These are phyloP conservation scores for Elsinoe necatrix DNA, from an alignment of 2,329 filamentous ascomycete genomes.

Conservation along the genomic window DNA sequence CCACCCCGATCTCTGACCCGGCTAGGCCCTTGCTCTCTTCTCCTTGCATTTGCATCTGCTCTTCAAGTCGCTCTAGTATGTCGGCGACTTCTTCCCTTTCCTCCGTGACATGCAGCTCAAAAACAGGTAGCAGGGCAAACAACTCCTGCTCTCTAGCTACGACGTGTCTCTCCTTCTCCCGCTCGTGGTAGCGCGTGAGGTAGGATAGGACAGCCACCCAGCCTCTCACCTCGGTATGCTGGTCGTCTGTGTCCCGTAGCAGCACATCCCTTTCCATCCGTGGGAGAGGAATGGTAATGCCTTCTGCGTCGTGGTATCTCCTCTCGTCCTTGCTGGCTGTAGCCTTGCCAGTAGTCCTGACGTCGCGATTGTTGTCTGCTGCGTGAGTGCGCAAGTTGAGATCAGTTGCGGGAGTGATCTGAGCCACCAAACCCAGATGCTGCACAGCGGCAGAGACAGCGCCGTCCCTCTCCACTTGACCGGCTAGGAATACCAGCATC, in stretches of 20 bases:
- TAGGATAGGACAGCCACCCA: slow-evolving; percentile 28
- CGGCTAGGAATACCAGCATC: slow-evolving; percentile 32
- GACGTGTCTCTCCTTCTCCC: not conserved
- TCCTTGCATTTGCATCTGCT: not conserved
- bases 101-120: not conserved
- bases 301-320: slow-evolving; percentile 3
- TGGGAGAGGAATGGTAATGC: not conserved
- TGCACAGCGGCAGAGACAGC: slow-evolving; percentile 29
- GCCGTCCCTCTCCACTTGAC: slow-evolving; percentile 25
- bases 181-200: slow-evolving; percentile 26
- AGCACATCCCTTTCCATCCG: slow-evolving; percentile 15
- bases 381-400: slow-evolving; percentile 19
- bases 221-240: slow-evolving; percentile 28
- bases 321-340: slow-evolving; percentile 18
- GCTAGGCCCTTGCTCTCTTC: not conserved
- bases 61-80: not conserved
- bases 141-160: slow-evolving; percentile 2
- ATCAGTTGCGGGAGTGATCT: slow-evolving; percentile 7
- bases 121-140: not conserved
- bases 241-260: slow-evolving; percentile 30
- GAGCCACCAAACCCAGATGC: slow-evolving; percentile 22
- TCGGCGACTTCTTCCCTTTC: not conserved
- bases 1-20: not conserved
- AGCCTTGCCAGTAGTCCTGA: no score
- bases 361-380: not conserved